These are phyloP conservation scores for Hyphodiscus sp. DNA, from an alignment of 2,329 filamentous ascomycete species.

Conservation along the genomic window DNA sequence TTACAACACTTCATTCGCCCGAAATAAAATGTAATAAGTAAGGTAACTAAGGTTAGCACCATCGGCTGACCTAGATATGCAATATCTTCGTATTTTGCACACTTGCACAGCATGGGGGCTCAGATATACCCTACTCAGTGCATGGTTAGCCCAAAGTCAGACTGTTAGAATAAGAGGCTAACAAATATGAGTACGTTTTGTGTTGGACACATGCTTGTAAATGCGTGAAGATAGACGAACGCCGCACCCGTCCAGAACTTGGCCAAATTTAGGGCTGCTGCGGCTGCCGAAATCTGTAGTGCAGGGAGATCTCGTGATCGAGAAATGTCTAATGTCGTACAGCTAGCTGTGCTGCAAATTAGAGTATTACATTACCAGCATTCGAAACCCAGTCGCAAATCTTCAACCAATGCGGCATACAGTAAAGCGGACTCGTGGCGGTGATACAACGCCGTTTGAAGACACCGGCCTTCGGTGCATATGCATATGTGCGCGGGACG, in stretches of 20 bases:
- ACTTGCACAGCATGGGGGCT: not conserved
- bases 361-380: not conserved
- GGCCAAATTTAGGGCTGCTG: not conserved
- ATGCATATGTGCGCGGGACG: constrained; percentile 1
- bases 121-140: not conserved
- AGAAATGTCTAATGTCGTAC: constrained; percentile 14
- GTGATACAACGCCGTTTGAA: constrained; percentile 7
- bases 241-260: not conserved
- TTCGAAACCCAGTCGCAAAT: constrained; percentile 1
- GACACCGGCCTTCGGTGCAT: not conserved
- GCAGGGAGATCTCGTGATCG: not conserved
- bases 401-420: constrained; percentile 15
- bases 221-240: not conserved
- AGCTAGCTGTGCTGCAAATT: not conserved
- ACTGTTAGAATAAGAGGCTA: not conserved
- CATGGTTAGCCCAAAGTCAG: not conserved
- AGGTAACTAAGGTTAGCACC: not conserved
- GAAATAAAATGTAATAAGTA: not conserved
- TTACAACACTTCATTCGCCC: not conserved
- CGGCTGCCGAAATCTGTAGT: not conserved
- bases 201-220: not conserved
- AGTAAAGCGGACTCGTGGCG: constrained; percentile 15
- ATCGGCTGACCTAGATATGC: not conserved
- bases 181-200: not conserved
- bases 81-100: not conserved